Evolutionary conservation across 139 green algal genomes (phyloP).

Genomic region (Chlamydomonas sphaeroides): DNA sequence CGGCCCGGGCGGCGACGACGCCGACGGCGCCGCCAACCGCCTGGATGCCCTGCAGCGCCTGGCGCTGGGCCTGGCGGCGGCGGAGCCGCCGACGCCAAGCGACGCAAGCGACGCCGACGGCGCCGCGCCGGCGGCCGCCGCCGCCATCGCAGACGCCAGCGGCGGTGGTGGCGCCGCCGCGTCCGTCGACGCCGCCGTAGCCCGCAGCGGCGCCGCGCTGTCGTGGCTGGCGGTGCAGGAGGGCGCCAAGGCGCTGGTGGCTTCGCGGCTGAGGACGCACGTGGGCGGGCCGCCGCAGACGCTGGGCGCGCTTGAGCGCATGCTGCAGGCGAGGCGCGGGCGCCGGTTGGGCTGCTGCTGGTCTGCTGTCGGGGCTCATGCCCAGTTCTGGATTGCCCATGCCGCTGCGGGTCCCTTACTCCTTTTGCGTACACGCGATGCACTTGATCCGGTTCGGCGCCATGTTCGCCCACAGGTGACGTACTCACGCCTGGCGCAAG

Average conservation of each 20-base stretch:
- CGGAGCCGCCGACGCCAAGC: not conserved
- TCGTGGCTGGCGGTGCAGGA: slow-evolving; percentile 64
- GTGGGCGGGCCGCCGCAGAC: slow-evolving; percentile 76
- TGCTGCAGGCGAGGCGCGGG: slow-evolving; percentile 57
- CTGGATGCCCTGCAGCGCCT: slow-evolving; percentile 35
- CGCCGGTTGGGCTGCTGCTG: no score
- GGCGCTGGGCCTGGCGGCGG: slow-evolving; percentile 1
- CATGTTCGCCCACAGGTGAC: slow-evolving; percentile 23
- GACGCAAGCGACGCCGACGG: no score
- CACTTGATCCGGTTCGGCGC: no score
- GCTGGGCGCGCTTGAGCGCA: slow-evolving; percentile 73
- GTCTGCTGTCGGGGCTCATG: no score
- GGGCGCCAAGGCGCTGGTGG: slow-evolving; percentile 60
- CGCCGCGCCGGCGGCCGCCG: not conserved
- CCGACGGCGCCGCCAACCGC: not conserved
- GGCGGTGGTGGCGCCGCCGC: not conserved
- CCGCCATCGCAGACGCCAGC: not conserved
- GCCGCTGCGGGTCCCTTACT: no score
- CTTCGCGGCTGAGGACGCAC: slow-evolving; percentile 70
- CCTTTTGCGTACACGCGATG: no score
- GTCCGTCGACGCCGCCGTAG: not conserved
- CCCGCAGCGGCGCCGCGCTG: slow-evolving; percentile 7
- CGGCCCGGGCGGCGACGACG: not conserved
- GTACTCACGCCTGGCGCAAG: slow-evolving; percentile 16
- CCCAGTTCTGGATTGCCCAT: no score